A percentile compares a stretch with the other conserved stretches of the same genome.
Evolutionary conservation across 257 asterid genomes (phyloP).

Genomic region (Haberlea rhodopensis): DNA sequence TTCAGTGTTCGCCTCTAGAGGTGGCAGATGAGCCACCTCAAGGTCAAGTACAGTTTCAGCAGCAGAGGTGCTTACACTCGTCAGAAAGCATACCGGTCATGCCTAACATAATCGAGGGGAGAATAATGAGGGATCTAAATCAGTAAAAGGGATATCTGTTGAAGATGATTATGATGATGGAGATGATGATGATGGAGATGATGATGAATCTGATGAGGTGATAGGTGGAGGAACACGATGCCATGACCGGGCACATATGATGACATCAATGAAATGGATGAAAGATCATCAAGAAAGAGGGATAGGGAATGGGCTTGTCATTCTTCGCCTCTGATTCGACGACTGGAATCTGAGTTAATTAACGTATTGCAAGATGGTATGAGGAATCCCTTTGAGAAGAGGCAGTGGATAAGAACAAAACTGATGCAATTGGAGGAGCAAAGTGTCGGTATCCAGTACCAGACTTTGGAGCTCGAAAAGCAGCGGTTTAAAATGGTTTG

Average conservation of each 20-base stretch:
- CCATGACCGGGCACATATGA: constrained; percentile 15
- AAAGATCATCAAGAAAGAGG: constrained; percentile 41
- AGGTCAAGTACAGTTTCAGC: constrained; percentile 23
- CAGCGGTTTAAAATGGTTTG: constrained; percentile 70
- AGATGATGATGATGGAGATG: constrained; percentile 4
- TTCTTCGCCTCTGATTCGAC: too few relatives aligned
- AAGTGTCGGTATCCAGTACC: too few relatives aligned
- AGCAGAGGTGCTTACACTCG: constrained; percentile 45
- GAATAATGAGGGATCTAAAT: constrained; percentile 28
- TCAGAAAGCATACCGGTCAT: constrained; percentile 17
- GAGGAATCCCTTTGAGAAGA: too few relatives aligned
- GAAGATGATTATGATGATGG: constrained; percentile 27
- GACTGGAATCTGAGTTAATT: too few relatives aligned
- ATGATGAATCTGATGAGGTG: constrained; percentile 31
- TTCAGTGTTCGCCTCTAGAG: constrained; percentile 30
- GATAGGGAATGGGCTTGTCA: constrained; percentile 12
- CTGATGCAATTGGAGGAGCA: too few relatives aligned
- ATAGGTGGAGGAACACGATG: constrained; percentile 29
- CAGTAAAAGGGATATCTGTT: constrained; percentile 20
- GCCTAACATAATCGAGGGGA: constrained; percentile 33
- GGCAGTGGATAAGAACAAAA: too few relatives aligned
- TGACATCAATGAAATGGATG: constrained; percentile 29
- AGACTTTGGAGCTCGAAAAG: too few relatives aligned
- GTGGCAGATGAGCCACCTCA: constrained; percentile 25
- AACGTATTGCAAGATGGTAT: too few relatives aligned